Base-by-base conservation (phyloP, 2,329 filamentous ascomycete genomes). In the Sordariomycetes sp. region DNA sequence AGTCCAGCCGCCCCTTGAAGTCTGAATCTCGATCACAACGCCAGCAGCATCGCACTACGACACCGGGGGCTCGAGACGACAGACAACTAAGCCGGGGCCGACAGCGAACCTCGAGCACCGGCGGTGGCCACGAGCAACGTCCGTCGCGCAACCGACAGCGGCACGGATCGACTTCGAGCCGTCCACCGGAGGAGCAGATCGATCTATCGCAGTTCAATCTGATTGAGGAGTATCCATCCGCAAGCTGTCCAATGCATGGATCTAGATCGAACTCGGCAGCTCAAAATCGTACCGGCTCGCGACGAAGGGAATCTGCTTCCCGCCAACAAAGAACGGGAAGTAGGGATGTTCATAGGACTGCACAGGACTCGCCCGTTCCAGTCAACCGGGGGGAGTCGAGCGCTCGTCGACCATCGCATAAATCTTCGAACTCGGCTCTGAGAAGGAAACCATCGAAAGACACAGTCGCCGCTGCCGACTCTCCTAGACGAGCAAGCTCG, bases 181-280 rank as follows among this genome's bases (percentile, higher is more conserved):
- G n/a, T 20, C 34, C 24, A 21, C 15, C 21, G 17, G 32, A 15
- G 17, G 30, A 35, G 21, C 37, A 33, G 10, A 27, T 47, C n/a
- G 43, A 47, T 30, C 39, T 47, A n/a, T 46, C 45, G 4, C 45
- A 45, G 20, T 47, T 45, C 18, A 21, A 29, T 2, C 32, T 47
- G 21, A 47, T 47, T 24, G 45, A 47, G 30, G 45, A 47, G 14
- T 45, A 43, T 21, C 40, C 40, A 15, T 47, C 45, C 11, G 27
- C 37, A 4, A 43, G 34, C 17, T 47, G 45, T 16, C 45, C 45
- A 4, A 26, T 47, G 6, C 45, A 47, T 34, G 45, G 45, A 11
- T 39, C 35, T 8, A 38, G 40, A 14, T 42, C 45, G 29, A 37
- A 33, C 14, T 46, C 45, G 8, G 40, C 37, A 30, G 34, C 38